Conservation (phyloP, 2,329 filamentous ascomycete species). For the Didymella glomerata region DNA sequence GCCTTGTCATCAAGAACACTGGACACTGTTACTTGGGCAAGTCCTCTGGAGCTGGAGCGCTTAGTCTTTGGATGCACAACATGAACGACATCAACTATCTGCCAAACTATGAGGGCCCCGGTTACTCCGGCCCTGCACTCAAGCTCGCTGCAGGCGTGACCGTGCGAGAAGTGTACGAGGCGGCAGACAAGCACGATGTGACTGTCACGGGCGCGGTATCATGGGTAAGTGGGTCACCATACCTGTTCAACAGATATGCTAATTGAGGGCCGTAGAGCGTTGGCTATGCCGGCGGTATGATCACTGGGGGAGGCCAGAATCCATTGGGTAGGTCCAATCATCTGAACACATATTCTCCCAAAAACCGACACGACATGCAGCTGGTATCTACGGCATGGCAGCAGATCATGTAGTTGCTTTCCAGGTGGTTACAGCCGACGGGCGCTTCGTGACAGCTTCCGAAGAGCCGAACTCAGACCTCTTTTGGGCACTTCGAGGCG, state of each 20-base stretch:
- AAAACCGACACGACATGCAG: too few relatives aligned
- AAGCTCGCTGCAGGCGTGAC: not conserved
- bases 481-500: not conserved
- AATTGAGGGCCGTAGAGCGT: too few relatives aligned
- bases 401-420: not conserved
- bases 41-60: conserved; percentile 16
- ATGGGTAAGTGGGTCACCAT: too few relatives aligned
- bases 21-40: conserved; percentile 27
- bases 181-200: not conserved
- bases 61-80: conserved; percentile 22
- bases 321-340: not conserved
- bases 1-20: conserved; percentile 24
- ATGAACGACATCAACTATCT: conserved; percentile 18
- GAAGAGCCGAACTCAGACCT: not conserved
- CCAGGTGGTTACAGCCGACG: not conserved
- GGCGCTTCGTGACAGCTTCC: not conserved
- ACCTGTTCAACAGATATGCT: too few relatives aligned
- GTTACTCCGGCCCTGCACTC: not conserved
- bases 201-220: not conserved
- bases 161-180: not conserved
- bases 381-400: not conserved
- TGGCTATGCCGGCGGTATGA: not conserved
- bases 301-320: not conserved
- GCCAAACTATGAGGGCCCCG: conserved; percentile 6
- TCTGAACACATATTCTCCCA: too few relatives aligned